Percentiles rank a stretch among this genome's conserved stretches.
These are phyloP conservation scores for Escovopsis sp. DNA, from an alignment of 2,329 filamentous ascomycete species.

Conservation along the genomic window DNA sequence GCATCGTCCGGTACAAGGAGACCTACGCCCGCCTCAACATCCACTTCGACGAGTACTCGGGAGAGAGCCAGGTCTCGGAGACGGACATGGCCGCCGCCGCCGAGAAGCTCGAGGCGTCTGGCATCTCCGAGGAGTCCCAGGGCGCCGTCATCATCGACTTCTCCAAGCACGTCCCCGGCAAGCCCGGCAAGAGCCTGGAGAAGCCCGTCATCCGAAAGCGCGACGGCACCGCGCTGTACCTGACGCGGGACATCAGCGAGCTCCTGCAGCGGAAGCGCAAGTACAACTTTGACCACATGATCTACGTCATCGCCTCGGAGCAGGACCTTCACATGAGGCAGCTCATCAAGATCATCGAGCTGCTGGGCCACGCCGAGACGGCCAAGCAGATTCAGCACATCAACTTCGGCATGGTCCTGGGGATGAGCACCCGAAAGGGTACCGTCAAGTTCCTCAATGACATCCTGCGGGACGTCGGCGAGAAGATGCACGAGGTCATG, in stretches of 20 bases:
- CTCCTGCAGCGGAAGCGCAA: slow-evolving; percentile 41
- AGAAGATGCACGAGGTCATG: slow-evolving; percentile 98
- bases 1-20: slow-evolving; percentile 50
- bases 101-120: slow-evolving; percentile 46
- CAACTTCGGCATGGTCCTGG: slow-evolving; percentile 59
- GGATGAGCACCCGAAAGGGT: slow-evolving; percentile 55
- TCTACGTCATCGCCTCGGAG: slow-evolving; percentile 60
- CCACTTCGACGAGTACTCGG: slow-evolving; percentile 57
- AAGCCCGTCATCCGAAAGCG: slow-evolving; percentile 58
- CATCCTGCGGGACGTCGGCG: slow-evolving; percentile 49
- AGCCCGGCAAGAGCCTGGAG: slow-evolving; percentile 54
- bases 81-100: slow-evolving; percentile 51
- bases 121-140: slow-evolving; percentile 54
- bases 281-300: slow-evolving; percentile 63
- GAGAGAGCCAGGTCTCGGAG: slow-evolving; percentile 58
- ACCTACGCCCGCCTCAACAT: slow-evolving; percentile 60
- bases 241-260: slow-evolving; percentile 66
- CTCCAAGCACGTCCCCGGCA: slow-evolving; percentile 48
- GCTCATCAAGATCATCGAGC: slow-evolving; percentile 61
- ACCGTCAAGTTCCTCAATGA: slow-evolving; percentile 56
- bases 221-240: slow-evolving; percentile 62
- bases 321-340: slow-evolving; percentile 62
- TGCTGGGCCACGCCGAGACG: slow-evolving; percentile 54
- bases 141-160: slow-evolving; percentile 63
- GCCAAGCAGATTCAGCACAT: slow-evolving; percentile 54